These are phyloP conservation scores for Epichloe uncinata DNA, from an alignment of 2,329 filamentous ascomycete genomes.

Conservation along the genomic window DNA sequence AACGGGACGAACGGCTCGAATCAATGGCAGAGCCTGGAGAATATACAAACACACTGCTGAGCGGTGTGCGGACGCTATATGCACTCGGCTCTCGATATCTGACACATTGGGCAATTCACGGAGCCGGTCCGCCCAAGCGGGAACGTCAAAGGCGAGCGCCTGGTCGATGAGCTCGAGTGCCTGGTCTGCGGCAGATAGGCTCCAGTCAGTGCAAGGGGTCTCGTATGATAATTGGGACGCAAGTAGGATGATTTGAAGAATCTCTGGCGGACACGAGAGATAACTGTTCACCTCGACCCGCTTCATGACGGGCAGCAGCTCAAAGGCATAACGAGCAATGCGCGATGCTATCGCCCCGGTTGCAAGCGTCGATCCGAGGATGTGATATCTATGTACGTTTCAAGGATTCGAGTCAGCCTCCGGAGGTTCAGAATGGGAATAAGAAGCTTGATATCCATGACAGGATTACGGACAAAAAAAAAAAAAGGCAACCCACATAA, in stretches of 20 bases:
- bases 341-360: conserved; percentile 23
- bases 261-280: conserved; percentile 28
- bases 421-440: not conserved
- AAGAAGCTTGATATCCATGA: too few relatives aligned
- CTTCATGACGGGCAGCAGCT: conserved; percentile 26
- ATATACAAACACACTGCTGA: conserved; percentile 35
- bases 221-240: conserved; percentile 31
- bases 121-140: conserved; percentile 27
- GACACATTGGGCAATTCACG: conserved; percentile 21
- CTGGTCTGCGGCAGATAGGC: conserved; percentile 20
- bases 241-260: conserved; percentile 31
- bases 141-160: conserved; percentile 28
- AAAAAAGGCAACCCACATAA: conserved; percentile 24
- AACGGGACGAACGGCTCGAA: conserved; percentile 22
- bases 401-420: not conserved
- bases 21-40: conserved; percentile 27
- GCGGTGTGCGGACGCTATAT: conserved; percentile 32
- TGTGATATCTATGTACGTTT: conserved; percentile 22
- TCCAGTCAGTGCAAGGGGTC: conserved; percentile 19
- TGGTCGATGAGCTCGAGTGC: conserved; percentile 27
- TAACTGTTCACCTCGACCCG: conserved; percentile 29
- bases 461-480: not conserved
- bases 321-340: conserved; percentile 25
- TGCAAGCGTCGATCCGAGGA: conserved; percentile 25
- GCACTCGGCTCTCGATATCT: conserved; percentile 28